Conservation (phyloP, 305 asterid genomes). For the Fraxinus sp. region DNA sequence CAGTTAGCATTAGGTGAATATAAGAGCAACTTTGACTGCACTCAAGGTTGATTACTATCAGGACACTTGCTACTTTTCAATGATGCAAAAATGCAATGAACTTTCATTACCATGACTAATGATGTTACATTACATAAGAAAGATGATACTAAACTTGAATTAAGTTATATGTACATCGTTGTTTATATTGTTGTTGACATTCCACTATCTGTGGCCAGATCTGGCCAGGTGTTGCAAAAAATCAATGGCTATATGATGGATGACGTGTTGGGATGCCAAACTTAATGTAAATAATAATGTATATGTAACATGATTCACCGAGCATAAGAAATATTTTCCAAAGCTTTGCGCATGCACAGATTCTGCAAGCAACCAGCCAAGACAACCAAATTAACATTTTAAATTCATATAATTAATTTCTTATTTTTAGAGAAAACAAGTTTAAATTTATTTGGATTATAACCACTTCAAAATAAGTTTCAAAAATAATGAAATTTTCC, state of each 20-base stretch:
- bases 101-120: background rate
- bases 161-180: too few species aligned
- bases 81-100: background rate
- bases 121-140: background rate
- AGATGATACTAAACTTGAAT: background rate
- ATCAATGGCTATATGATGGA: background rate
- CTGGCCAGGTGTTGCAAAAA: background rate
- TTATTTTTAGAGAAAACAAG: background rate
- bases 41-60: background rate
- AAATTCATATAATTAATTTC: background rate
- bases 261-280: background rate
- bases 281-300: too few species aligned
- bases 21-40: background rate
- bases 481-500: background rate
- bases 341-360: background rate
- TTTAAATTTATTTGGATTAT: background rate
- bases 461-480: background rate
- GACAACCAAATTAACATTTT: background rate
- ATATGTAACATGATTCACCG: background rate
- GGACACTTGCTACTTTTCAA: background rate
- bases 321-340: background rate
- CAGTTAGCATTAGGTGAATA: background rate
- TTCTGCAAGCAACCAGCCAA: background rate
- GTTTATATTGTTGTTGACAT: too few species aligned
- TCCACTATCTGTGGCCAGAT: background rate